phyloP scores from a whole-genome alignment of 768 basidiomycete species.

The Hydnomerulius pinastri region DNA sequence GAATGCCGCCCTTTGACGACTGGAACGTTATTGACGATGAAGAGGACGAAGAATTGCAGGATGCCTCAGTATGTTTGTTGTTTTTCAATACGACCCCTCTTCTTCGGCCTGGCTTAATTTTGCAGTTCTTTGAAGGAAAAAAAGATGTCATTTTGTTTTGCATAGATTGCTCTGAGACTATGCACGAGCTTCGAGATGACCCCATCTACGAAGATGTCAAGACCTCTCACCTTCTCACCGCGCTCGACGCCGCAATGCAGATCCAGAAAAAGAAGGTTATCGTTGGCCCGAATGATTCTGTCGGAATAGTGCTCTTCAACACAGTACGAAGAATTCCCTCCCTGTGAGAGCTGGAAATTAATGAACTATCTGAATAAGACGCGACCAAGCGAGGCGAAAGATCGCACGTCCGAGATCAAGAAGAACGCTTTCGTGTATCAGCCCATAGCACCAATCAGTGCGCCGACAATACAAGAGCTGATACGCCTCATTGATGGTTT shows the following conservation, averaged over 20 bases:
- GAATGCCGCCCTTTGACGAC: conserved; percentile 73
- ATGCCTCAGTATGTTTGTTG: conserved; percentile 49
- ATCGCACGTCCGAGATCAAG: conserved; percentile 60
- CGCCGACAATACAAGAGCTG: conserved; percentile 78
- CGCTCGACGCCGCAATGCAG: conserved; percentile 81
- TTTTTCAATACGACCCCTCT: conserved; percentile 20
- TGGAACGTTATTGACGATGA: conserved; percentile 82
- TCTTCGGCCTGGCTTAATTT: too few species aligned
- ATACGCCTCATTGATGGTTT: conserved; percentile 77
- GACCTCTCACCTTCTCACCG: conserved; percentile 75
- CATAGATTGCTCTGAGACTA: conserved; percentile 91
- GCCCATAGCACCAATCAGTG: conserved; percentile 73
- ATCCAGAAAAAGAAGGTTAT: conserved; percentile 91
- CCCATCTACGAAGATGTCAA: conserved; percentile 63
- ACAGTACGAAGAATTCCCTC: conserved; percentile 55
- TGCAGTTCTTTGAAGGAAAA: conserved; percentile 67
- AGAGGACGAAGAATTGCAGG: conserved; percentile 82
- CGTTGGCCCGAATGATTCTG: conserved; percentile 82
- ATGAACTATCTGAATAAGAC: conserved; percentile 17
- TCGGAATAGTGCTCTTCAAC: conserved; percentile 92
- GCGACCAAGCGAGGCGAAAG: conserved; percentile 34
- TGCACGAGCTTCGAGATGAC: conserved; percentile 74
- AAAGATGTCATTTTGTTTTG: conserved; percentile 92
- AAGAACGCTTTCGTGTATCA: conserved; percentile 73
- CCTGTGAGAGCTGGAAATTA: not conserved